Evolutionary conservation across 208 protist genomes (phyloP).

Genomic region (Blechomonas ayalai): DNA sequence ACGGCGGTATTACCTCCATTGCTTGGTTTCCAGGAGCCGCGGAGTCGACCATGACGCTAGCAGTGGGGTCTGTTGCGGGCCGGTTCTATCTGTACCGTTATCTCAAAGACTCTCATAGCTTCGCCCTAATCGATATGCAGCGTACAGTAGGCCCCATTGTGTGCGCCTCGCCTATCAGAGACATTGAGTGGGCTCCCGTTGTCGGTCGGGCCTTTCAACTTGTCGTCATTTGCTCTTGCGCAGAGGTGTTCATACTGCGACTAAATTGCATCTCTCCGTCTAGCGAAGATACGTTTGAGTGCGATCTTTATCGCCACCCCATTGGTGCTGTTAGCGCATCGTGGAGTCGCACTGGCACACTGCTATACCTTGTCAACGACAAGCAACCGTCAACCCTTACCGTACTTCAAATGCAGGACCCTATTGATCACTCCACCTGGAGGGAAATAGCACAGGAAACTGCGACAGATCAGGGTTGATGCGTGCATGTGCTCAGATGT

Average conservation of each 20-base stretch:
- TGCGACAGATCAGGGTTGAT: neutral
- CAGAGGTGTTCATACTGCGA: conserved; percentile 66
- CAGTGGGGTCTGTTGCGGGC: conserved; percentile 70
- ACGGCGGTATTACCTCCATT: conserved; percentile 63
- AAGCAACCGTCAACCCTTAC: conserved; percentile 29
- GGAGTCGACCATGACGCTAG: conserved; percentile 75
- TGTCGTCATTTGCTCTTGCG: conserved; percentile 66
- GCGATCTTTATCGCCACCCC: conserved; percentile 55
- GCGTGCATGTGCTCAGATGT: neutral
- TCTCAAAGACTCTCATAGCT: conserved; percentile 48
- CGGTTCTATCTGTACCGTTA: conserved; percentile 72
- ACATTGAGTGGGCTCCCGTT: conserved; percentile 67
- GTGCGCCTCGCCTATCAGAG: conserved; percentile 42
- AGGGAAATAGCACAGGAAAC: conserved; percentile 26
- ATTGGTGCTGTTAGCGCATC: conserved; percentile 64
- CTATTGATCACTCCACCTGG: conserved; percentile 76
- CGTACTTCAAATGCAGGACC: conserved; percentile 71
- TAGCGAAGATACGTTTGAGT: conserved; percentile 20
- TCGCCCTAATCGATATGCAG: conserved; percentile 29
- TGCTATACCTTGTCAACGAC: conserved; percentile 72
- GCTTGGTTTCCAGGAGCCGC: conserved; percentile 77
- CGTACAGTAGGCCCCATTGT: conserved; percentile 10
- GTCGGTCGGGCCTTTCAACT: conserved; percentile 80
- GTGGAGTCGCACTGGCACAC: conserved; percentile 69
- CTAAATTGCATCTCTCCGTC: conserved; percentile 78